Conservation (phyloP, 371 early-diverging fungal genomes). For the Mortierella sp. region DNA sequence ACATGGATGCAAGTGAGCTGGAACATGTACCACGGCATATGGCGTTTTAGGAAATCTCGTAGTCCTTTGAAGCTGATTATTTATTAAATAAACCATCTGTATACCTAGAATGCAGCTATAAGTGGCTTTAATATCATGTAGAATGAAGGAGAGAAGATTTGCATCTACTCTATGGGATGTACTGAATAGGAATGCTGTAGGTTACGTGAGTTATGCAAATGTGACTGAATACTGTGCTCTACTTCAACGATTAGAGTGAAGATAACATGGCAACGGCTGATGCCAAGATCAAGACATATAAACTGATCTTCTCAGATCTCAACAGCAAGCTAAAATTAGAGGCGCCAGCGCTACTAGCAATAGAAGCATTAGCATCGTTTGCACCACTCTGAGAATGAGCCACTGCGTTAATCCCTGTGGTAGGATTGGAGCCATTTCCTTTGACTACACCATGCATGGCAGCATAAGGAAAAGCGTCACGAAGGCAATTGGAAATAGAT, state of each 20-base stretch:
- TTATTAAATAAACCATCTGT: background rate
- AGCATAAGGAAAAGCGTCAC: slow-evolving; percentile 20
- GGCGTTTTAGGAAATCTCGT: background rate
- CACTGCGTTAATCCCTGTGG: background rate
- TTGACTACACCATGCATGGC: slow-evolving; percentile 6
- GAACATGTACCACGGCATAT: slow-evolving; percentile 50
- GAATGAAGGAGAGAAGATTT: too few relatives aligned
- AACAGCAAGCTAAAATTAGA: background rate
- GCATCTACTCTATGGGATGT: background rate
- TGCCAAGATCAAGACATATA: background rate
- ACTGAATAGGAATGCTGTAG: background rate
- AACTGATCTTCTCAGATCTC: slow-evolving; percentile 8
- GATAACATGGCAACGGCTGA: background rate
- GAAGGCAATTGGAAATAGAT: slow-evolving; percentile 32
- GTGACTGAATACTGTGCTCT: too few relatives aligned
- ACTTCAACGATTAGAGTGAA: background rate
- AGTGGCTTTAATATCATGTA: too few relatives aligned
- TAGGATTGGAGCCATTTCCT: background rate
- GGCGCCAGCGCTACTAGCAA: background rate
- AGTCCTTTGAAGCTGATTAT: background rate
- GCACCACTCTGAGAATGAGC: background rate
- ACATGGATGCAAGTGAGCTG: slow-evolving; percentile 47
- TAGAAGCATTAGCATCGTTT: background rate
- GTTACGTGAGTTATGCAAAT: too few relatives aligned
- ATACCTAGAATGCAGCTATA: background rate